Evolutionary conservation across 2,329 filamentous ascomycete genomes (phyloP).

Genomic region (Ophiocordyceps camponoti-leonardi): DNA sequence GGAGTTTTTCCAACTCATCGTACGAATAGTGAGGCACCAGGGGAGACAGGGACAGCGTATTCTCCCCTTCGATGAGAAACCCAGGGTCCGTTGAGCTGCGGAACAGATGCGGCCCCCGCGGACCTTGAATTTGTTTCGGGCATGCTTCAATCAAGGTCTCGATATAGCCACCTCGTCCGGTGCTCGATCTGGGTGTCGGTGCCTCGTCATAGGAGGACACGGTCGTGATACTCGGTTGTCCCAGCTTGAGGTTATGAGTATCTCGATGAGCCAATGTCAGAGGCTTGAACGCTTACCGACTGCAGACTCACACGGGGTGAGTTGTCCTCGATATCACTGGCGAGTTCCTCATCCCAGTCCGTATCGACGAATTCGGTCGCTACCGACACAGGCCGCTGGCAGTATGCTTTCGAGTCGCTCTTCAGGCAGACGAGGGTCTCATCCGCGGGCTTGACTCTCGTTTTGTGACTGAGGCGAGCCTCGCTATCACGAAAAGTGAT

Average conservation of each 20-base stretch:
- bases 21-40: slow-evolving; percentile 34
- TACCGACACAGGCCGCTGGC: slow-evolving; percentile 45
- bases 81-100: slow-evolving; percentile 42
- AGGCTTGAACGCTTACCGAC: slow-evolving; percentile 38
- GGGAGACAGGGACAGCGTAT: slow-evolving; percentile 53
- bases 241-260: slow-evolving; percentile 29
- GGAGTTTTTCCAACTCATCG: slow-evolving; percentile 14
- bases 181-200: slow-evolving; percentile 55
- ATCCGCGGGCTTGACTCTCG: slow-evolving; percentile 32
- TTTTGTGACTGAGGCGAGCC: slow-evolving; percentile 25
- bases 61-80: slow-evolving; percentile 25
- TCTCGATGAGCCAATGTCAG: slow-evolving; percentile 3
- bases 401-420: slow-evolving; percentile 20
- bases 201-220: slow-evolving; percentile 76
- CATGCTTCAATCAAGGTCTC: slow-evolving; percentile 38
- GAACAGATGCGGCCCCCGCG: slow-evolving; percentile 75
- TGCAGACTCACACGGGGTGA: slow-evolving; percentile 51
- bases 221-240: slow-evolving; percentile 65
- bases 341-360: slow-evolving; percentile 45
- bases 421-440: slow-evolving; percentile 47
- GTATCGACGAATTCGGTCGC: slow-evolving; percentile 67
- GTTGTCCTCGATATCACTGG: slow-evolving; percentile 42
- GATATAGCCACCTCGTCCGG: slow-evolving; percentile 27
- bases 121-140: slow-evolving; percentile 57
- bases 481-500: slow-evolving; percentile 17